Conservation (phyloP, 2,329 filamentous ascomycete species). For the Emmonsiellopsis sp. region DNA sequence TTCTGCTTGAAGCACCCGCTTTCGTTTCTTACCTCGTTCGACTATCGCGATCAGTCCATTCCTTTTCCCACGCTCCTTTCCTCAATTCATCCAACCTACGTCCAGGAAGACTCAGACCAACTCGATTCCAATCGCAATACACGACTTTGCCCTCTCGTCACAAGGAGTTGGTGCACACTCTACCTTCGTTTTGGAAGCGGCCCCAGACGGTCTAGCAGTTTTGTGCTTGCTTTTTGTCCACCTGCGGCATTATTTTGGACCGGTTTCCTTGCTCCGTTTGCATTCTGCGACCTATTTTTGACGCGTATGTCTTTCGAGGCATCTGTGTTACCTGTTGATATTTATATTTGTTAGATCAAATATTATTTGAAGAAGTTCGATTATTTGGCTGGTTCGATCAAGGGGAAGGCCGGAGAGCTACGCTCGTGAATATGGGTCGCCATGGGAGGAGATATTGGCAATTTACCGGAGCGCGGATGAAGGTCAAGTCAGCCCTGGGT, state of each 20-base stretch:
- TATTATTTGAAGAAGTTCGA: neutral
- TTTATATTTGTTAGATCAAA: neutral
- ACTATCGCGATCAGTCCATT: neutral
- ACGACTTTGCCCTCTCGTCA: neutral
- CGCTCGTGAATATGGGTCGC: constrained; percentile 6
- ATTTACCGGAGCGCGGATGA: neutral
- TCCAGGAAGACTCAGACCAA: neutral
- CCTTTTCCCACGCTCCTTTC: neutral
- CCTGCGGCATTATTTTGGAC: neutral
- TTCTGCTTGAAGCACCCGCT: constrained; percentile 2
- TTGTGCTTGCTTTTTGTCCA: neutral
- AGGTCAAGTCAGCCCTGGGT: neutral
- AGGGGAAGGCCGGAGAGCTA: neutral
- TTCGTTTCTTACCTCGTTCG: neutral
- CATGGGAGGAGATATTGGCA: constrained; percentile 3
- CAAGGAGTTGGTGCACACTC: neutral
- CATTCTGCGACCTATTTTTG: neutral
- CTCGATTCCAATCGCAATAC: neutral
- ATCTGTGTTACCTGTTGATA: neutral
- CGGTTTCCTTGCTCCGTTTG: neutral
- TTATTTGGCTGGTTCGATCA: neutral
- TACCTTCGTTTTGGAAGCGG: neutral
- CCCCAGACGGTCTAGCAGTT: neutral
- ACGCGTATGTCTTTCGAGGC: neutral
- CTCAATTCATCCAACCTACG: neutral